phyloP scores from a whole-genome alignment of 371 early-diverging fungal species.

The Choanephora cucurbitarum region DNA sequence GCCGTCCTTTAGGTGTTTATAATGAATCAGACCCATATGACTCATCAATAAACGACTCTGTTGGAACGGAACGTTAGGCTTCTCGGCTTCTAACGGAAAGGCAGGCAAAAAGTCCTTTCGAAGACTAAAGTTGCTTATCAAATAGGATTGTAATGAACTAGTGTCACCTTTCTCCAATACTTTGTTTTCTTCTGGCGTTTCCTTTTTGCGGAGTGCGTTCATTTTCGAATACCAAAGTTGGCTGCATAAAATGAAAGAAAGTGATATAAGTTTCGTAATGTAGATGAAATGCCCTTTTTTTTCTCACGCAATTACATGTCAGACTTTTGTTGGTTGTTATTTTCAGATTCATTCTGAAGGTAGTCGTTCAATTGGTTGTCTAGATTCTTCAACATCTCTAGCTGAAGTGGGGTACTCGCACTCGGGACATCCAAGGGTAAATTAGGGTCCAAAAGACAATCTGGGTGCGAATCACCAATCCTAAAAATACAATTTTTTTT shows the following conservation, averaged over 20 bases:
- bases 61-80: constrained; percentile 60
- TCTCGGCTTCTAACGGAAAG: constrained; percentile 55
- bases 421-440: constrained; percentile 54
- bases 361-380: constrained; percentile 54
- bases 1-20: constrained; percentile 72
- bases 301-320: constrained; percentile 34
- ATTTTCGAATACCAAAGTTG: constrained; percentile 52
- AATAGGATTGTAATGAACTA: constrained; percentile 27
- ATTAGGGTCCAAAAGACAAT: constrained; percentile 57
- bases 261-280: not conserved
- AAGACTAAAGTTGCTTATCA: constrained; percentile 51
- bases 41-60: constrained; percentile 70
- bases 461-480: constrained; percentile 65
- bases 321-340: constrained; percentile 38
- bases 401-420: constrained; percentile 33
- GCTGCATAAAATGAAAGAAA: constrained; percentile 5
- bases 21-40: constrained; percentile 74
- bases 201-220: constrained; percentile 43
- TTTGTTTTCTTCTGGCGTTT: constrained; percentile 8
- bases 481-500: constrained; percentile 15
- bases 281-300: not conserved
- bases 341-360: constrained; percentile 53
- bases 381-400: constrained; percentile 38
- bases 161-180: constrained; percentile 19
- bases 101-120: constrained; percentile 62